These are phyloP conservation scores for Oxyria digyna DNA, from an alignment of 148 eudicot species.

Conservation along the genomic window DNA sequence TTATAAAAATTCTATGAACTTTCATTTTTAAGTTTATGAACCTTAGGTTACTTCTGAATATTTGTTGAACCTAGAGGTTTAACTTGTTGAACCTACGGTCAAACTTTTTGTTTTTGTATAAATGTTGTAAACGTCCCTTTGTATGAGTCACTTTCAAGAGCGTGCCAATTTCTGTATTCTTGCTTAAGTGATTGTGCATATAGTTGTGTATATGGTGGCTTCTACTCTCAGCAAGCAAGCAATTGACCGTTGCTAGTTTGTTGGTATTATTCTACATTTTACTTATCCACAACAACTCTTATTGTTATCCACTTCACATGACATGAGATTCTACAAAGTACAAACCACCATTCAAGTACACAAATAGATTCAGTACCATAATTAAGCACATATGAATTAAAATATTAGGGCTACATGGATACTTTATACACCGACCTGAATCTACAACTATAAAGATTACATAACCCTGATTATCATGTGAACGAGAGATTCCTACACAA, in stretches of 20 bases:
- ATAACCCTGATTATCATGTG: neutral
- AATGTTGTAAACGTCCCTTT: too few relatives aligned
- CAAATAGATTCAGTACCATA: too few relatives aligned
- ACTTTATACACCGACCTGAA: neutral
- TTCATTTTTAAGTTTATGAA: too few relatives aligned
- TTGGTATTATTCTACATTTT: neutral
- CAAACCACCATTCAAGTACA: too few relatives aligned
- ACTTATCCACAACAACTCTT: neutral
- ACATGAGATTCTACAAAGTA: neutral
- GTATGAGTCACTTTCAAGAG: neutral
- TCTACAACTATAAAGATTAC: neutral
- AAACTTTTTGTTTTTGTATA: too few relatives aligned
- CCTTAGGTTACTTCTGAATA: too few relatives aligned
- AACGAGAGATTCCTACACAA: neutral
- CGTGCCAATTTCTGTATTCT: neutral
- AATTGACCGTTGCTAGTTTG: neutral
- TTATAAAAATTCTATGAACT: too few relatives aligned
- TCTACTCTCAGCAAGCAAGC: neutral
- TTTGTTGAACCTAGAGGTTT: too few relatives aligned
- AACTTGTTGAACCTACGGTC: too few relatives aligned
- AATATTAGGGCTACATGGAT: constrained; percentile 2
- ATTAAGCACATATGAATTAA: too few relatives aligned
- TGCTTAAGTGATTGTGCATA: neutral
- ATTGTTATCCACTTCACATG: neutral
- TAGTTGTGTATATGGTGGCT: neutral